Conservation (phyloP, 1,139 yeast genomes). For the Casaregolazyma suthepensis region DNA sequence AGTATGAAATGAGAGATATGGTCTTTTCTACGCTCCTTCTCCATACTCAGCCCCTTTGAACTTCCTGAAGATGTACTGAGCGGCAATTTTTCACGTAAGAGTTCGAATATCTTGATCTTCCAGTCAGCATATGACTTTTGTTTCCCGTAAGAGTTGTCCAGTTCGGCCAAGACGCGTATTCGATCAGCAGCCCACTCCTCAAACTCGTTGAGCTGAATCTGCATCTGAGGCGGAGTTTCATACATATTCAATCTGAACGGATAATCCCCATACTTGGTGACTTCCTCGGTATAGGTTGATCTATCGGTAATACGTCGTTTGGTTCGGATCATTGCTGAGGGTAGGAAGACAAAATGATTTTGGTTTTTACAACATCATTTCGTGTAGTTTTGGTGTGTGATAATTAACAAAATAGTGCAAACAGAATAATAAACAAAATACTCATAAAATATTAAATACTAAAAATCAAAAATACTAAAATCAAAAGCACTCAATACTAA, state of each 20-base stretch:
- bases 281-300: slow-evolving; percentile 48
- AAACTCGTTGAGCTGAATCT: slow-evolving; percentile 84
- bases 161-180: slow-evolving; percentile 72
- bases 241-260: slow-evolving; percentile 61
- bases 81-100: slow-evolving; percentile 61
- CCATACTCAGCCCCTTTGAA: slow-evolving; percentile 13
- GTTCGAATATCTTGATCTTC: slow-evolving; percentile 57
- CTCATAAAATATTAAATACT: too few relatives aligned
- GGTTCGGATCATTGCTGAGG: slow-evolving; percentile 54
- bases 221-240: slow-evolving; percentile 68
- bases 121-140: slow-evolving; percentile 60
- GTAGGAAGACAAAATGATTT: not conserved
- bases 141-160: slow-evolving; percentile 68
- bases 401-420: too few relatives aligned
- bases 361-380: too few relatives aligned
- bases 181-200: slow-evolving; percentile 96
- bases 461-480: too few relatives aligned
- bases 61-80: slow-evolving; percentile 33
- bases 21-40: slow-evolving; percentile 70
- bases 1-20: slow-evolving; percentile 87
- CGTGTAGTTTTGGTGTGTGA: slow-evolving; percentile 7
- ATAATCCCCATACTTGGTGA: slow-evolving; percentile 33
- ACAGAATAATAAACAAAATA: too few relatives aligned
- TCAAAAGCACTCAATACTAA: too few relatives aligned
- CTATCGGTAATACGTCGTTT: slow-evolving; percentile 74